Conservation (phyloP, 1,284 basidiomycete species). For the Rhodofomes roseus region DNA sequence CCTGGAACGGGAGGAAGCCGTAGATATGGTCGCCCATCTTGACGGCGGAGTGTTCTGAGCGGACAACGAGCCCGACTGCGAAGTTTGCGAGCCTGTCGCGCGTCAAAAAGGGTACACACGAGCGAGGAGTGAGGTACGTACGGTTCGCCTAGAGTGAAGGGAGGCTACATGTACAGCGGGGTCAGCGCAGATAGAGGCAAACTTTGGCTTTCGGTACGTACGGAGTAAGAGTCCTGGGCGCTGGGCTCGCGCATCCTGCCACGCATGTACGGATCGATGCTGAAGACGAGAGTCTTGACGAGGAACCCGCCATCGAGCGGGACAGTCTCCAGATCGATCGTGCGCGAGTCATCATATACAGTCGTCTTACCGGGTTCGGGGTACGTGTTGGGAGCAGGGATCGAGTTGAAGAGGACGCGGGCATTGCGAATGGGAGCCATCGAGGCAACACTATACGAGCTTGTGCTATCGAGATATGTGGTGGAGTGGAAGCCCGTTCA, state of each 20-base stretch:
- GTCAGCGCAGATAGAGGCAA: neutral
- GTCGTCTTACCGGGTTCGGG: constrained; percentile 46
- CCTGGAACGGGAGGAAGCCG: constrained; percentile 26
- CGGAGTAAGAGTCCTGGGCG: constrained; percentile 20
- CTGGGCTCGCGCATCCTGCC: constrained; percentile 31
- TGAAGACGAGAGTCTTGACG: constrained; percentile 43
- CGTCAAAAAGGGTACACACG: neutral
- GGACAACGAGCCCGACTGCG: constrained; percentile 40
- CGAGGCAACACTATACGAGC: too few relatives aligned
- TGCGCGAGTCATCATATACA: constrained; percentile 40
- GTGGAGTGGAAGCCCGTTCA: too few relatives aligned
- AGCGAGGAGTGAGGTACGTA: constrained; percentile 21
- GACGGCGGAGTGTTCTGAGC: constrained; percentile 37
- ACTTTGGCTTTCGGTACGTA: neutral
- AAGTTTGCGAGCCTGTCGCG: constrained; percentile 13
- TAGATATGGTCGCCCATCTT: constrained; percentile 43
- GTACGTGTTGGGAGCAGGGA: neutral
- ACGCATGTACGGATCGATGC: constrained; percentile 48
- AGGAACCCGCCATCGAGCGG: constrained; percentile 49
- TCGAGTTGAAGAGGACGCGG: constrained; percentile 6
- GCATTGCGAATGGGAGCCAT: constrained; percentile 9
- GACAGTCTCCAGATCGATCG: constrained; percentile 47
- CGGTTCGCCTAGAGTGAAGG: constrained; percentile 35
- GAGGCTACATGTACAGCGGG: neutral
- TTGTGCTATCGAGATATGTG: too few relatives aligned